Conservation (phyloP, 441 rosid genomes). For the Manihot esculenta region DNA sequence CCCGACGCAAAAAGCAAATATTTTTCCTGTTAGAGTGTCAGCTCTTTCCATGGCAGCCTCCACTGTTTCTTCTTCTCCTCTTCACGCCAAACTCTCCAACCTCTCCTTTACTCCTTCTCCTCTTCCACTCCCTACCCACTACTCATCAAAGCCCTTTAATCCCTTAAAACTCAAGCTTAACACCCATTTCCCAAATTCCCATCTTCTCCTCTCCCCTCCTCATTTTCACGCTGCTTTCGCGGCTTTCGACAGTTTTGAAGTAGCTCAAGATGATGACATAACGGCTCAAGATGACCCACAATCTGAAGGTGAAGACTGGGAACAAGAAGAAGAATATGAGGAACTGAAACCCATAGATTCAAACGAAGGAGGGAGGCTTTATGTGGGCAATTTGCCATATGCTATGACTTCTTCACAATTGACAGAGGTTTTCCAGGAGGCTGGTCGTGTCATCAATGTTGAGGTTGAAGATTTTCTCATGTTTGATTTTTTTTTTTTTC, state of each 20-base stretch:
- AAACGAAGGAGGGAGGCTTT: constrained; percentile 64
- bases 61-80: constrained; percentile 30
- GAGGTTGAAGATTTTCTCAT: constrained; percentile 45
- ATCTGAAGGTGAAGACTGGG: constrained; percentile 26
- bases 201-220: constrained; percentile 24
- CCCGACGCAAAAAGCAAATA: no score
- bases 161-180: constrained; percentile 46
- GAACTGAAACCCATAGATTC: constrained; percentile 18
- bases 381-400: constrained; percentile 82
- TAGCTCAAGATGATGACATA: constrained; percentile 26
- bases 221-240: constrained; percentile 37
- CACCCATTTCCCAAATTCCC: constrained; percentile 28
- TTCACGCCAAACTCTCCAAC: constrained; percentile 27
- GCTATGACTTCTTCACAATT: constrained; percentile 64
- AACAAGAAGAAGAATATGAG: constrained; percentile 26
- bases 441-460: constrained; percentile 65
- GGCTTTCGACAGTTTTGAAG: constrained; percentile 37
- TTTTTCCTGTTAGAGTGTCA: constrained; percentile 13
- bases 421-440: constrained; percentile 60
- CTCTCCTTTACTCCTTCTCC: constrained; percentile 27
- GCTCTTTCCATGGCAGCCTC: constrained; percentile 48
- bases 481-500: no score
- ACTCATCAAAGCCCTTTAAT: constrained; percentile 25
- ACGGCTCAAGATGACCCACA: constrained; percentile 30
- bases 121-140: constrained; percentile 26